Conservation (phyloP, 2,329 filamentous ascomycete species). For the Didymella glomerata region DNA sequence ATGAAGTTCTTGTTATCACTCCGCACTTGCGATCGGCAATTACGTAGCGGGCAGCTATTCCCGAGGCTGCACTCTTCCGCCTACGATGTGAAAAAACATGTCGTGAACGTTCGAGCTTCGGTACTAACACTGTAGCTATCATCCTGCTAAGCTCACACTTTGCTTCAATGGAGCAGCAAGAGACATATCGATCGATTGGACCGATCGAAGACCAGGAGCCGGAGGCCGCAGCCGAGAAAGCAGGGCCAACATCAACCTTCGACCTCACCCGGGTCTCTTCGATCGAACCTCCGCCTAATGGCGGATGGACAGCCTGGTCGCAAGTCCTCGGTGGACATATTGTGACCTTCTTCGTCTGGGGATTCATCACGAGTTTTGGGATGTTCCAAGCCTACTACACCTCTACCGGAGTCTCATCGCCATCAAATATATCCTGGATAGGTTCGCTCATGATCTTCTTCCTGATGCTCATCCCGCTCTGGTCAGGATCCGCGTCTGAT, state of each 20-base stretch:
- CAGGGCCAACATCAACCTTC: slow-evolving; percentile 1
- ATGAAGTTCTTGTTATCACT: not conserved
- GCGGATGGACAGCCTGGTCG: slow-evolving; percentile 49
- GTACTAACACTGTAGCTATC: no score
- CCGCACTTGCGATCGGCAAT: slow-evolving; percentile 10
- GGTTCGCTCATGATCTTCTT: slow-evolving; percentile 60
- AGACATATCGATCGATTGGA: slow-evolving; percentile 2
- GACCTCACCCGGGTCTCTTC: slow-evolving; percentile 18
- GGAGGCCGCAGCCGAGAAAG: not conserved
- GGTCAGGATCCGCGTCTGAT: slow-evolving; percentile 60
- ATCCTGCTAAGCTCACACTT: not conserved
- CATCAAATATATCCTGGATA: slow-evolving; percentile 63
- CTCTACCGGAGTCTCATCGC: slow-evolving; percentile 48
- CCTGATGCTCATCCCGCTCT: slow-evolving; percentile 55
- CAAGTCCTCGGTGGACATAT: slow-evolving; percentile 45
- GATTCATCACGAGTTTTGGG: slow-evolving; percentile 54
- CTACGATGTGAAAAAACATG: not conserved
- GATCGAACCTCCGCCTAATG: slow-evolving; percentile 48
- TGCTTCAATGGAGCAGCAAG: slow-evolving; percentile 1
- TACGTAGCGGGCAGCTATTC: slow-evolving; percentile 10
- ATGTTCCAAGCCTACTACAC: slow-evolving; percentile 60
- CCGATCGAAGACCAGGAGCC: not conserved
- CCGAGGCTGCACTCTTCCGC: slow-evolving; percentile 1
- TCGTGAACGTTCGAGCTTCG: not conserved
- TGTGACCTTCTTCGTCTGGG: slow-evolving; percentile 50